phyloP scores from a whole-genome alignment of 176 grass and related monocot species.

The Eragrostis nindensis region DNA sequence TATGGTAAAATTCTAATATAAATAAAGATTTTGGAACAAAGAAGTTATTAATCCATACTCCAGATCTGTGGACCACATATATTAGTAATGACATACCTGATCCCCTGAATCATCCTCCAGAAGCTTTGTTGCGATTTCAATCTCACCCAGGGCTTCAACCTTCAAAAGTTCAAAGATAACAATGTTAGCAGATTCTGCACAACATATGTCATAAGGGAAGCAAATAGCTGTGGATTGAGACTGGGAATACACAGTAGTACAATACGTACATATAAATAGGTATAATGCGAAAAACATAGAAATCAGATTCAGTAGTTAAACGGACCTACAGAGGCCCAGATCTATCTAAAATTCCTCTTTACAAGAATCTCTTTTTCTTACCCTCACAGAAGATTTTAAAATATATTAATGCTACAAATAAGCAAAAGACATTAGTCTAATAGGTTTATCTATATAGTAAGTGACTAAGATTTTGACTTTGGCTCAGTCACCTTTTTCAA shows the following conservation, averaged over 20 bases:
- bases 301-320: conserved; percentile 14
- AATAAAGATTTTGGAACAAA: not conserved
- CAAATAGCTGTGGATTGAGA: no score
- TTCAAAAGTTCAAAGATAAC: conserved; percentile 35
- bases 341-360: not conserved
- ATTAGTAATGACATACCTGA: conserved; percentile 54
- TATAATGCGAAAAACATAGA: not conserved
- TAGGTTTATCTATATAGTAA: no score
- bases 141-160: conserved; percentile 92
- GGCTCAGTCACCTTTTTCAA: no score
- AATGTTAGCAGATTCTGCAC: conserved; percentile 26
- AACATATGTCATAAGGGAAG: not conserved
- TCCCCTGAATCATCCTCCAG: conserved; percentile 66
- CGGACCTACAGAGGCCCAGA: not conserved
- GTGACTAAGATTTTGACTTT: no score
- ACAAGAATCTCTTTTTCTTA: conserved; percentile 11
- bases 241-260: not conserved
- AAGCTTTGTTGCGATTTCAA: conserved; percentile 97
- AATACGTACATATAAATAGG: no score
- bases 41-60: not conserved
- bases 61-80: conserved; percentile 3
- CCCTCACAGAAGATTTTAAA: conserved; percentile 1
- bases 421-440: conserved; percentile 23
- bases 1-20: not conserved
- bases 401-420: conserved; percentile 1